Evolutionary conservation across 768 basidiomycete species (phyloP), one percentile per base, ranked within the genome.

Genomic region (Tricholoma sp.): DNA sequence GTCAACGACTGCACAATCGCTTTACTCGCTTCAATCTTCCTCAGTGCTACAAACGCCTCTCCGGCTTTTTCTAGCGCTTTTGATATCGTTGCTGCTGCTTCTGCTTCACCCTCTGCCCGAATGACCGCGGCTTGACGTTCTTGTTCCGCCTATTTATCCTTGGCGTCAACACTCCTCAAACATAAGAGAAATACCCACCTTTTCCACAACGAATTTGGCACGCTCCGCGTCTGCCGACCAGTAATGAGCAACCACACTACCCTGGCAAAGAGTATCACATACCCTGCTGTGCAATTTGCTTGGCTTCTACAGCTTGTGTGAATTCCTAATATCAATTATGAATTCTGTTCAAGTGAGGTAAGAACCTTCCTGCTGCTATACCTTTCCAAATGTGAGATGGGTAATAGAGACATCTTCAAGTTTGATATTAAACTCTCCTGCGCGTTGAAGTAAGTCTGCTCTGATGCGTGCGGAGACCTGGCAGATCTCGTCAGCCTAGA

Each of bases 241-340:
- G 53, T 52, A 51, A 58, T 58, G 50, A 60, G 58, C 29, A 18
- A 44, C 13, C 24, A 13, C 33, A 17, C 28, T 31, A 48, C 24
- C 17, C 33, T 52, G 13, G 6, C 7, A 31, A 39, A 31, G 18
- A 50, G 50, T 29, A 18, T 6, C n/a, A 60, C 75, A 49, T 63
- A 92, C 91, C 91, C 82, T 99, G 97, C 71, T 99, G 97, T 9
- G 97, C 97, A 70, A 99, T 98, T 72, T 98, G 97, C 72, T 99
- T 99, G 39, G 96, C 96, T 74, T 99, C 97, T 8, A 99, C 97
- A n/a, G 97, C 97, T 86, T 89, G 86, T 6, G 92, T 92, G 68
- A 94, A 93, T 83, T 93, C 91, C 91, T 92, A 59, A 2, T 41
- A 31, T 56, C 36, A 56, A 48, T 39, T 36, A 41, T 53, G 7